Evolutionary conservation across 345 rosid species (phyloP), one percentile per base, ranked within the genome.

Genomic region (Acer saccharum): DNA sequence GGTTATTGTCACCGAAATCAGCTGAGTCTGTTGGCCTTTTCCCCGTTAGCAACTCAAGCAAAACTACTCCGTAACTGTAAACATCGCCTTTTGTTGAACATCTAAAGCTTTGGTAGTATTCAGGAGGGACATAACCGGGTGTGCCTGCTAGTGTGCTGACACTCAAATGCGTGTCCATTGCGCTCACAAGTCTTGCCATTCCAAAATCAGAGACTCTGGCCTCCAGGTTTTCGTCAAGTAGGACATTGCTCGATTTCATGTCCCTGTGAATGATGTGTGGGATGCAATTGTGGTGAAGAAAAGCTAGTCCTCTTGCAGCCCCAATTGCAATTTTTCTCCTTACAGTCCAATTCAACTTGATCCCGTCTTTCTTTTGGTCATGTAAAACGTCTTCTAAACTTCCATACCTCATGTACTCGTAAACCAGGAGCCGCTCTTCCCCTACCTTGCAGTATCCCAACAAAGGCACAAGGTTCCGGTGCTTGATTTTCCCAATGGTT

Each of bases 111-210:
- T 96, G 99, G 84, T 92, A 96, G 81, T 96, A 94, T 27, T 96
- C 99, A 0, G 99, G 99, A 72, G 99, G 99, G 17, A 96, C 99
- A 62, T 96, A 96, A 18, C 99, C 99, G 0, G 99, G 99, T 1
- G 99, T 96, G 71, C 99, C 99, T 0, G 98, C 98, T 68, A 96
- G 81, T n/a, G 99, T 94, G 86, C 98, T 94, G 58, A 96, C 99
- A 43, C 98, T 94, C 83, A 96, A 76, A 82, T 96, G 99, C 0
- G 99, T 96, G 80, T 96, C 99, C 90, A 93, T 82, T 0, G 92
- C 90, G 25, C 89, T 90, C 99, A 96, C 88, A 16, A 91, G 81
- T 86, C 99, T 78, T 0, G 99, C 99, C 99, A 96, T 96, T 23
- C 99, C 99, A 17, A 96, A 96, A 89, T 96, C 99, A 0, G 99